A percentile compares a stretch with the other conserved stretches of the same genome.
Conservation (phyloP, 441 rosid species). For the Bocquillonia castaneifolia region DNA sequence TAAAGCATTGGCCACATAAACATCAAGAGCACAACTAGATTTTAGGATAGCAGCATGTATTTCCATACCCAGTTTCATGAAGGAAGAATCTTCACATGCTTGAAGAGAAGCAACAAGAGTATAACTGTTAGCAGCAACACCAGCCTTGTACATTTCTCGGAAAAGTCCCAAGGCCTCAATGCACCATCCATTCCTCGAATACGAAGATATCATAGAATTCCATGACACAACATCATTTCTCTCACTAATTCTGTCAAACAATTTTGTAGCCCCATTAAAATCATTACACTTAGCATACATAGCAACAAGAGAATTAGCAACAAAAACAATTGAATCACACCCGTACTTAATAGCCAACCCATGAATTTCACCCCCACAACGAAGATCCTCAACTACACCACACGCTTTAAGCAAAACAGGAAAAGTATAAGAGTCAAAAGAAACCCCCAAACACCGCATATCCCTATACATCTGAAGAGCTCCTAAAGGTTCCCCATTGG, state of each 20-base stretch:
- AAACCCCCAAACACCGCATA: conserved; percentile 48
- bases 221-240: conserved; percentile 61
- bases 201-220: conserved; percentile 75
- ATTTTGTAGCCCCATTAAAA: conserved; percentile 47
- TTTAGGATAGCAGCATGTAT: conserved; percentile 64
- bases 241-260: conserved; percentile 45
- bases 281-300: conserved; percentile 77
- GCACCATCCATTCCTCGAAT: conserved; percentile 42
- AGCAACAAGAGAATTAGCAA: conserved; percentile 65
- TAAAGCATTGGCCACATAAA: conserved; percentile 48
- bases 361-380: conserved; percentile 56
- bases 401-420: conserved; percentile 63
- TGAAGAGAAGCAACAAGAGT: conserved; percentile 65
- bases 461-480: conserved; percentile 45
- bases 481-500: conserved; percentile 39
- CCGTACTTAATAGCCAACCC: conserved; percentile 54
- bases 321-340: conserved; percentile 34
- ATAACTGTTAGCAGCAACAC: conserved; percentile 46
- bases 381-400: conserved; percentile 34
- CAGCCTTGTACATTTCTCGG: conserved; percentile 49
- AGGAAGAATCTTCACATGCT: conserved; percentile 49
- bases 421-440: conserved; percentile 54
- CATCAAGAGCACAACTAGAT: conserved; percentile 34
- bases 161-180: conserved; percentile 57
- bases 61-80: conserved; percentile 54